A percentile compares a stretch with the other conserved stretches of the same genome.
Conservation (phyloP, 257 asterid species). For the Solanum clarkiae region DNA sequence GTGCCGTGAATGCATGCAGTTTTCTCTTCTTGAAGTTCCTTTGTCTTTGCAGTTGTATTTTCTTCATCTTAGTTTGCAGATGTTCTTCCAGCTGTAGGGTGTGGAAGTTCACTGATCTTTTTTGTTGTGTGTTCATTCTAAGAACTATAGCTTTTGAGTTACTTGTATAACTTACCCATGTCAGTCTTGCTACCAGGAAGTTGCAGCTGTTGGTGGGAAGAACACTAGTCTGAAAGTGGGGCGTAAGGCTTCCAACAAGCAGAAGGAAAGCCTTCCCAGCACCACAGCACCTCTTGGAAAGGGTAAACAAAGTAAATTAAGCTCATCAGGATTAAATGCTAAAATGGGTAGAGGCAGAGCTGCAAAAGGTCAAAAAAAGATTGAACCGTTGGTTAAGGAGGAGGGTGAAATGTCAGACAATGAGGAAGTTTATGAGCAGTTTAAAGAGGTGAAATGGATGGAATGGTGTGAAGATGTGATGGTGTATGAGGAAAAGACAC, state of each 20-base stretch:
- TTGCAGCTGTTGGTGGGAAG: slow-evolving; percentile 71
- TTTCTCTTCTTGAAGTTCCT: neutral
- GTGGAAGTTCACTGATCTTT: neutral
- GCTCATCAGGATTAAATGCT: slow-evolving; percentile 30
- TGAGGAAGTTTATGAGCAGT: slow-evolving; percentile 91
- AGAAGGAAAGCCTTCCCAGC: slow-evolving; percentile 35
- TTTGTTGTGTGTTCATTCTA: neutral
- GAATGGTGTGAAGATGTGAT: slow-evolving; percentile 99
- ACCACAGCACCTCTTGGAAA: slow-evolving; percentile 26
- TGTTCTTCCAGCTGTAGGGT: neutral
- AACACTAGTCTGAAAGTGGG: slow-evolving; percentile 38
- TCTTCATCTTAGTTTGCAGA: neutral
- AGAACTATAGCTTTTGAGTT: neutral
- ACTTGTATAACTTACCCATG: neutral
- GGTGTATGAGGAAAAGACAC: slow-evolving; percentile 70
- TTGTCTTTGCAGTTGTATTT: neutral
- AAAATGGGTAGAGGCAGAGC: slow-evolving; percentile 40
- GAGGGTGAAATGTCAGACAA: slow-evolving; percentile 99
- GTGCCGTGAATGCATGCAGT: neutral
- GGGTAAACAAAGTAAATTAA: slow-evolving; percentile 45
- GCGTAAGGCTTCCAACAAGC: slow-evolving; percentile 65
- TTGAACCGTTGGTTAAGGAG: slow-evolving; percentile 81
- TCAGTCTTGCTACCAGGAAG: slow-evolving; percentile 49
- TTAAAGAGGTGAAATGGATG: slow-evolving; percentile 96
- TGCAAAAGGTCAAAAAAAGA: slow-evolving; percentile 58